Evolutionary conservation across 108 stramenopile species (phyloP).

Genomic region (Skeletonema potamos): DNA sequence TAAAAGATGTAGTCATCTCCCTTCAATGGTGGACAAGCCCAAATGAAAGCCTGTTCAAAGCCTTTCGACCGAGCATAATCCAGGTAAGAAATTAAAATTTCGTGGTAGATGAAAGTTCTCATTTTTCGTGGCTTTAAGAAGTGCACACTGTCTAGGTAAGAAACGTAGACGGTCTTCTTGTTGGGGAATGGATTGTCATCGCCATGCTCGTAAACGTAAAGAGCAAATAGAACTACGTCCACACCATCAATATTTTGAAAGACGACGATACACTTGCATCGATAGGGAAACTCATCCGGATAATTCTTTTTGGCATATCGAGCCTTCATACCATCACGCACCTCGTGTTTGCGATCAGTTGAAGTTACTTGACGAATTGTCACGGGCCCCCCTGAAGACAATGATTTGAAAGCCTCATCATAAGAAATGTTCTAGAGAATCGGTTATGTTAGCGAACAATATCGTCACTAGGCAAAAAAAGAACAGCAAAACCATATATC

Average conservation of each 20-base stretch:
- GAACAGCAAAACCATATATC: conserved; percentile 1
- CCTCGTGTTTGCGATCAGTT: conserved; percentile 83
- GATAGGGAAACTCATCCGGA: conserved; percentile 87
- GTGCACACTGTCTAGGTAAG: conserved; percentile 93
- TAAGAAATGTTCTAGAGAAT: conserved; percentile 58
- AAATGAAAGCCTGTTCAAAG: conserved; percentile 93
- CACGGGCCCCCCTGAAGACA: conserved; percentile 60
- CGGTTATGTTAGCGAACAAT: background rate
- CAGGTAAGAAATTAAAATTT: conserved; percentile 95
- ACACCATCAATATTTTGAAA: conserved; percentile 93
- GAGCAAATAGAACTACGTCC: conserved; percentile 90
- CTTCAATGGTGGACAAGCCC: conserved; percentile 98
- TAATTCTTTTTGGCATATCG: conserved; percentile 91
- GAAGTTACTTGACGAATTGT: conserved; percentile 90
- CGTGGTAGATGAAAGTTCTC: conserved; percentile 93
- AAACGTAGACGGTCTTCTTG: conserved; percentile 85
- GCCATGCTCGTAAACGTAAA: conserved; percentile 91
- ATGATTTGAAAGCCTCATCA: conserved; percentile 64
- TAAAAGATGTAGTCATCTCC: conserved; percentile 99
- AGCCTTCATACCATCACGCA: conserved; percentile 80
- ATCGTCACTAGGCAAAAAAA: background rate
- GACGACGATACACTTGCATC: conserved; percentile 93
- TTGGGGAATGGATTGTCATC: conserved; percentile 92
- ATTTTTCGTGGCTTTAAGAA: conserved; percentile 90
- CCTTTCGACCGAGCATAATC: conserved; percentile 88